Evolutionary conservation across 2,329 filamentous ascomycete species (phyloP).

Genomic region (Zasmidium citrigriseum): DNA sequence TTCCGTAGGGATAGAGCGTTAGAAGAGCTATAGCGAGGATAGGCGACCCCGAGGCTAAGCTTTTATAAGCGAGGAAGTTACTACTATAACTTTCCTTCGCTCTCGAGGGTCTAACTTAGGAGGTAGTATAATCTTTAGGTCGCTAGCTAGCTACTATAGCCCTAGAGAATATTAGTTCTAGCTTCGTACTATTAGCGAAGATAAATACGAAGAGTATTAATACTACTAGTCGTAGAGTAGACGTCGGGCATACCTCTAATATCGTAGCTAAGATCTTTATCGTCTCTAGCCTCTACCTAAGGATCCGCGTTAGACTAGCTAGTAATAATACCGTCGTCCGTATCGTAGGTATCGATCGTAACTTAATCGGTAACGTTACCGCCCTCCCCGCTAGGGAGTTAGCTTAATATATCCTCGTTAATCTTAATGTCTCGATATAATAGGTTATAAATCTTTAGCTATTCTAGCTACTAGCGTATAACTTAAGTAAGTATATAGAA

Average conservation of each 20-base stretch:
- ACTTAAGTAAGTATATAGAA: background rate
- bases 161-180: background rate
- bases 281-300: background rate
- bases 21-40: background rate
- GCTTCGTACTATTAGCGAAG: background rate
- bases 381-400: background rate
- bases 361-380: too few relatives aligned
- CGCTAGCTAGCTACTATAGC: background rate
- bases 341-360: too few relatives aligned
- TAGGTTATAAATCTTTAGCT: background rate
- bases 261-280: background rate
- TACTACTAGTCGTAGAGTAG: background rate
- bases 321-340: too few relatives aligned
- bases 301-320: background rate
- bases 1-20: background rate
- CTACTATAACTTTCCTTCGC: too few relatives aligned
- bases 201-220: background rate
- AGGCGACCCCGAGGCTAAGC: background rate
- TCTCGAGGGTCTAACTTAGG: background rate
- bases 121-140: background rate
- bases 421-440: background rate
- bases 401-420: background rate
- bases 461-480: background rate
- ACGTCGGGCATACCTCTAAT: background rate
- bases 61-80: background rate